Evolutionary conservation across 2,329 filamentous ascomycete genomes (phyloP), one percentile per base, ranked within the genome.

Genomic region (Colletotrichum kahawae): DNA sequence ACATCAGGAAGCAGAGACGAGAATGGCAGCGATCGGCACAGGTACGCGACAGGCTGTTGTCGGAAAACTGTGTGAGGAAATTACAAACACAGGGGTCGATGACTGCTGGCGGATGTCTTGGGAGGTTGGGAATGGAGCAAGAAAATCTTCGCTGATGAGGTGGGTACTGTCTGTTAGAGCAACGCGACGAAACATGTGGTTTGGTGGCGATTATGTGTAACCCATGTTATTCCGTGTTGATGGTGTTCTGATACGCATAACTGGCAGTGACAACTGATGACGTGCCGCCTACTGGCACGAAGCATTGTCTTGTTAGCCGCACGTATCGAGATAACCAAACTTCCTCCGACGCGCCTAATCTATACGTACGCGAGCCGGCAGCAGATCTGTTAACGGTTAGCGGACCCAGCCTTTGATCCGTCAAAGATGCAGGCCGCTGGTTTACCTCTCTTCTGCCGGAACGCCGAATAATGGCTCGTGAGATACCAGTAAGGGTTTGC

Each of bases 41-140:
- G 34, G 67, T 72, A 64, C 33, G 68, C 71, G 43, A 67, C 56
- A 51, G 43, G 34, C 36, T 59, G 38, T 43, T 48, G 54, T 72
- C 56, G 69, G 43, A 67, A 75, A 72, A 29, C n/a, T 57, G 72
- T 72, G 54, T 43, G 43, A 63, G 72, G 33, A 72, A 75, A 67
- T 72, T 75, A 48, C 69, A 43, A 12, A 24, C 34, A 57, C 72
- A 67, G 57, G 72, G 72, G 69, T 63, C 29, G 48, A 62, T 13
- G 43, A 29, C 21, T 27, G 56, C 27, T 29, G 63, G 33, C 29
- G 36, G 34, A 60, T 65, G 10, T 43, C 64, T 13, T 13, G 21
- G 36, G 67, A 74, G 67, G 71, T 21, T 65, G 48, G 57, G 21
- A 56, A 18, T 29, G 59, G 21, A 56, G 16, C 57, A 31, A 54